These are phyloP conservation scores for Elaeagnus macrophylla DNA, from an alignment of 306 rosid species.

Conservation along the genomic window DNA sequence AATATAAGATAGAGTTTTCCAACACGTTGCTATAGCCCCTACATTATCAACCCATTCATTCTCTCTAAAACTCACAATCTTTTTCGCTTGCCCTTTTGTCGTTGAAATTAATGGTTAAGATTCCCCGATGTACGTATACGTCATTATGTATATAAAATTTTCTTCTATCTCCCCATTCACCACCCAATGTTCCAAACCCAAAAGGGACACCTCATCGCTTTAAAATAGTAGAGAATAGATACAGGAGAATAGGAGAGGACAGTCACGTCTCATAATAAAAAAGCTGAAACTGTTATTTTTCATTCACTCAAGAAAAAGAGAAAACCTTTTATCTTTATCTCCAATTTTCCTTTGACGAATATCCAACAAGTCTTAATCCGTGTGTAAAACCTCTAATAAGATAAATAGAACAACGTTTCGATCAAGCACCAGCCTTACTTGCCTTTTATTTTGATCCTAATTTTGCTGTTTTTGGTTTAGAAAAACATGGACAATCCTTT, in stretches of 20 bases:
- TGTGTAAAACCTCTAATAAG: constrained; percentile 10
- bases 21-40: no score
- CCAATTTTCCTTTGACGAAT: constrained; percentile 19
- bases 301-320: constrained; percentile 12
- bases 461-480: constrained; percentile 15
- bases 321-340: constrained; percentile 12
- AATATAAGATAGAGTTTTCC: no score
- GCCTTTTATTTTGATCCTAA: constrained; percentile 33
- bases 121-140: no score
- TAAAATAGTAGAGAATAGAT: constrained; percentile 16
- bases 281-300: constrained; percentile 21
- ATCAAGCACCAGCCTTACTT: constrained; percentile 36
- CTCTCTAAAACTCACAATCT: no score
- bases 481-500: constrained; percentile 19
- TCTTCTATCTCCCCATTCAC: constrained; percentile 15
- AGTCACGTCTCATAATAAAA: constrained; percentile 23
- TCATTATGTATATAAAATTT: neutral
- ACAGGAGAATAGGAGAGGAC: constrained; percentile 16
- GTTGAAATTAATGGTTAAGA: no score
- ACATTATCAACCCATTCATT: no score
- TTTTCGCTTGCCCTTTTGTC: no score
- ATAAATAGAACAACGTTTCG: constrained; percentile 12
- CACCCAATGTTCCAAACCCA: constrained; percentile 10
- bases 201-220: constrained; percentile 49
- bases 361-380: constrained; percentile 2